Conservation (phyloP, 2,329 filamentous ascomycete species). For the Monilinia polystroma region DNA sequence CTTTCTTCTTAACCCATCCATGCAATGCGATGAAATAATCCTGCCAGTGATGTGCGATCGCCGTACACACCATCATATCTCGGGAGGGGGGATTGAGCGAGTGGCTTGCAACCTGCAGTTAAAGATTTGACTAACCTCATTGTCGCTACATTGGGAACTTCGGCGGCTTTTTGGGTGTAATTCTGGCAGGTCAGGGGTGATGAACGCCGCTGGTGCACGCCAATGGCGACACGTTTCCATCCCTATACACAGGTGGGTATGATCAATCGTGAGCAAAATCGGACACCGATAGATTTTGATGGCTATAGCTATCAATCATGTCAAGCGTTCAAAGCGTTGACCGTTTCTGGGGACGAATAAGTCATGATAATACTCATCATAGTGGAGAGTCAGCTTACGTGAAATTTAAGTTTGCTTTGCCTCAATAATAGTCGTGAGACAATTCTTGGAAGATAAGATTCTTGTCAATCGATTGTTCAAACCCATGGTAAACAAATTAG, state of each 20-base stretch:
- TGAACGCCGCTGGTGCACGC: conserved; percentile 12
- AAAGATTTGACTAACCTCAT: conserved; percentile 15
- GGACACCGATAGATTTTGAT: background rate
- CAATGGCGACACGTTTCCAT: conserved; percentile 12
- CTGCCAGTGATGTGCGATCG: background rate
- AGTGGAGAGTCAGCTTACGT: conserved; percentile 15
- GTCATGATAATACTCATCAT: conserved; percentile 8
- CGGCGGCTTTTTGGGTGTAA: conserved; percentile 7
- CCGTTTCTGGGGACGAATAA: conserved; percentile 4
- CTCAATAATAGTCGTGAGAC: background rate
- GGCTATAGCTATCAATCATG: background rate
- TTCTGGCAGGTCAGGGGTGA: background rate
- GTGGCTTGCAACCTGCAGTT: conserved; percentile 11
- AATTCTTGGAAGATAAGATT: too few species aligned
- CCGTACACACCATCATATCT: background rate
- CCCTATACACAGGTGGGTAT: background rate
- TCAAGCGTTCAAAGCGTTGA: background rate
- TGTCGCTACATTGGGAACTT: conserved; percentile 1
- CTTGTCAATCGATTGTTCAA: background rate
- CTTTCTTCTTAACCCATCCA: background rate
- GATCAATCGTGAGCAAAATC: background rate
- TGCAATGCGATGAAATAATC: background rate
- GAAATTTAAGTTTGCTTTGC: background rate
- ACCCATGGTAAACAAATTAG: background rate
- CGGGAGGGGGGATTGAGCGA: conserved; percentile 2